Percentiles rank a stretch among this genome's conserved stretches.
phyloP scores from a whole-genome alignment of 129 eudicot genomes.

The carrot (Daucus carota) region DH1_v3.0 NC_030381.2:45611501-45612000 shows the following conservation, averaged over 20 bases:
- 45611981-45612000: not conserved
- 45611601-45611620: not conserved
- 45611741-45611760: not conserved
- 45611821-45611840: not conserved
- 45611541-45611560: not conserved
- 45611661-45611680: not conserved
- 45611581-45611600: not conserved
- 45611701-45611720: not conserved
- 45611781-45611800: not conserved
- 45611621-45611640: not conserved
- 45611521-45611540: not conserved
- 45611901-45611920: not conserved
- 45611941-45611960: not conserved
- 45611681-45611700: not conserved
- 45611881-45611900: not conserved
- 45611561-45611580: not conserved
- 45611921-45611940: not conserved
- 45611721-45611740: not conserved
- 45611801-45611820: not conserved
- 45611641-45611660: not conserved
- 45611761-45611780: not conserved
- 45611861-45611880: not conserved
- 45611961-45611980: not conserved
- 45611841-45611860: not conserved
- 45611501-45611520: not conserved